These are phyloP conservation scores for Endoconidiophora laricicola DNA, from an alignment of 2,329 filamentous ascomycete genomes.

Conservation along the genomic window DNA sequence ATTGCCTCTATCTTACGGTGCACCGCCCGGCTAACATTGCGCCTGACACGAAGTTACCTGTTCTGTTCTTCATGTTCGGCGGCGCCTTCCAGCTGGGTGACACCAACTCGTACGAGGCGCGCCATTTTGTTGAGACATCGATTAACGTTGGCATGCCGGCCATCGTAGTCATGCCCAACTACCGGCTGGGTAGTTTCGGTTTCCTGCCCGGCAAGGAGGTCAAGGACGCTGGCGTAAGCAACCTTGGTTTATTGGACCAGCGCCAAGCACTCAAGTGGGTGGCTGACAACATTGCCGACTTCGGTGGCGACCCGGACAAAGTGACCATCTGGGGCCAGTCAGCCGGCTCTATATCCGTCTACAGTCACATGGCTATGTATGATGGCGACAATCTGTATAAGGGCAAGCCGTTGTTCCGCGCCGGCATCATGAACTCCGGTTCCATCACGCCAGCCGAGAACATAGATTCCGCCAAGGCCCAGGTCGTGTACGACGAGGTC, in stretches of 20 bases:
- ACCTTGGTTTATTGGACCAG: conserved; percentile 45
- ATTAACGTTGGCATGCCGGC: conserved; percentile 35
- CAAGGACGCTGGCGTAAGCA: conserved; percentile 35
- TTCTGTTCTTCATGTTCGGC: conserved; percentile 41
- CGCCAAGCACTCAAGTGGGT: conserved; percentile 45
- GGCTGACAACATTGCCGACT: conserved; percentile 44
- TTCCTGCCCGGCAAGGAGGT: conserved; percentile 42
- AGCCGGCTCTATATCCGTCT: conserved; percentile 42
- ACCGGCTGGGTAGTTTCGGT: conserved; percentile 46
- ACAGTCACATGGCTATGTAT: conserved; percentile 45
- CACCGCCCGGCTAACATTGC: conserved; percentile 28
- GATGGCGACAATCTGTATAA: conserved; percentile 47
- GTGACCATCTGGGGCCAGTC: conserved; percentile 51
- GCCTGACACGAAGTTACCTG: conserved; percentile 30
- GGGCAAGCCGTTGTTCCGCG: conserved; percentile 45
- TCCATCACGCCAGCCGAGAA: conserved; percentile 31
- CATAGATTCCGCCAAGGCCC: conserved; percentile 38
- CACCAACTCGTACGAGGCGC: conserved; percentile 23
- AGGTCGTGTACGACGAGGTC: conserved; percentile 37
- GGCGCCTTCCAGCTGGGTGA: conserved; percentile 29
- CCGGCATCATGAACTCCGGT: conserved; percentile 47
- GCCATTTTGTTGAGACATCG: conserved; percentile 20
- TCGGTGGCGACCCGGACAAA: conserved; percentile 47
- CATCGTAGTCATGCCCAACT: conserved; percentile 48
- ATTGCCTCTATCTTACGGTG: conserved; percentile 34